Evolutionary conservation across 257 asterid genomes (phyloP).

Genomic region (Henckelia pumila): DNA sequence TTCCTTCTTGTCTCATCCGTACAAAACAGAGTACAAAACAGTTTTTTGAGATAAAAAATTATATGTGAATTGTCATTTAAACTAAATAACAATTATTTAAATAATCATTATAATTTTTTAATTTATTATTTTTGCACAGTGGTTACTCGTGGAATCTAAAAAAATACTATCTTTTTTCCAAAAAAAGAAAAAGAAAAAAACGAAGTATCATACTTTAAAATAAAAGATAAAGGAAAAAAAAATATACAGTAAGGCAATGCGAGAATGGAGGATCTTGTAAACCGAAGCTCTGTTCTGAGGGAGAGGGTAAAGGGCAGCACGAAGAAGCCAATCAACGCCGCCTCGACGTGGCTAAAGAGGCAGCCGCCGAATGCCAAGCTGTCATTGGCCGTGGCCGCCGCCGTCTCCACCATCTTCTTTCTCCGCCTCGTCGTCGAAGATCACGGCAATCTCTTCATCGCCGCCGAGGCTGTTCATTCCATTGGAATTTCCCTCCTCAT

Average conservation of each 20-base stretch:
- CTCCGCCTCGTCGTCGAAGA: constrained; percentile 30
- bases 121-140: too few species aligned
- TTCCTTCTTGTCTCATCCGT: too few species aligned
- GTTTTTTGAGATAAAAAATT: too few species aligned
- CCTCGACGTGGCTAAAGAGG: constrained; percentile 26
- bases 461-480: constrained; percentile 35
- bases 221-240: neutral
- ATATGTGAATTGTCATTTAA: too few species aligned
- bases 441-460: constrained; percentile 31
- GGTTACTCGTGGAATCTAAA: too few species aligned
- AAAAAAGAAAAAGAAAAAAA: too few species aligned
- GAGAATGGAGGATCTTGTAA: constrained; percentile 12
- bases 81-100: too few species aligned
- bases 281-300: constrained; percentile 18
- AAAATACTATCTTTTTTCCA: too few species aligned
- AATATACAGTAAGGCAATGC: neutral
- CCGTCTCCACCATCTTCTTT: constrained; percentile 20
- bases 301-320: constrained; percentile 20
- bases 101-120: too few species aligned
- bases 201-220: neutral
- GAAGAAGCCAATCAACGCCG: constrained; percentile 28
- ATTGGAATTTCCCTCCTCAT: constrained; percentile 35
- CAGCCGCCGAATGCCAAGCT: constrained; percentile 36
- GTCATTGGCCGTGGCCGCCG: constrained; percentile 12
- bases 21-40: too few species aligned